Evolutionary conservation across 129 eudicot species (phyloP).

Genomic region (Rutidosis leptorrhynchoides): DNA sequence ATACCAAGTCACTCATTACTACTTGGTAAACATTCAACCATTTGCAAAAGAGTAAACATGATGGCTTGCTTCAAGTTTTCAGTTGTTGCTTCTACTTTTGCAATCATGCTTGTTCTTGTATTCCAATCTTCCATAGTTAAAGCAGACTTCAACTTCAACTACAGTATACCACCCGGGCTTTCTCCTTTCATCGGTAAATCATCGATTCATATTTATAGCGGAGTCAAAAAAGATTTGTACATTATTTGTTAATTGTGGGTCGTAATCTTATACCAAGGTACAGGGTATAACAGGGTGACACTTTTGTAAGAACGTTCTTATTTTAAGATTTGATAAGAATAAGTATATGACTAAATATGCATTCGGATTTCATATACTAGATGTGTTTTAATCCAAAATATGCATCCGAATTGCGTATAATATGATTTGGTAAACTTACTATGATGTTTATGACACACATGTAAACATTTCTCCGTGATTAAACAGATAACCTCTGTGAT

Average conservation of each 20-base stretch:
- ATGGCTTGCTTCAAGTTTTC: constrained; percentile 26
- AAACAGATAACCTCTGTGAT: constrained; percentile 45
- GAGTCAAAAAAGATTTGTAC: not conserved
- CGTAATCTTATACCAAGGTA: not conserved
- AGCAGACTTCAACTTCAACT: constrained; percentile 12
- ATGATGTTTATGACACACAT: not conserved
- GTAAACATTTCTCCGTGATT: not conserved
- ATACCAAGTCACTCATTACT: not conserved
- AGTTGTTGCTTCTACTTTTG: constrained; percentile 16
- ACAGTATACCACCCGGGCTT: constrained; percentile 23
- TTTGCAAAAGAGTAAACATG: constrained; percentile 11
- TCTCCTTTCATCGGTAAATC: constrained; percentile 38
- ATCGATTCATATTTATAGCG: not conserved
- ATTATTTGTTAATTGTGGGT: not conserved
- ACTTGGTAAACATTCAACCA: constrained; percentile 11
- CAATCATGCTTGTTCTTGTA: constrained; percentile 18
- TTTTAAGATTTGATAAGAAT: no score
- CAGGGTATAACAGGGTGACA: no score
- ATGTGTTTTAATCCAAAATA: no score
- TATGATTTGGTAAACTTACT: not conserved
- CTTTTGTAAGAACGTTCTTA: no score
- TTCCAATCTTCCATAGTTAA: constrained; percentile 16
- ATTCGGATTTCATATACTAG: no score
- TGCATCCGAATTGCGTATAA: no score
- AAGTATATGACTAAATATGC: no score